These are phyloP conservation scores for Penicillium maclennaniae DNA, from an alignment of 495 filamentous ascomycete genomes.

Conservation along the genomic window DNA sequence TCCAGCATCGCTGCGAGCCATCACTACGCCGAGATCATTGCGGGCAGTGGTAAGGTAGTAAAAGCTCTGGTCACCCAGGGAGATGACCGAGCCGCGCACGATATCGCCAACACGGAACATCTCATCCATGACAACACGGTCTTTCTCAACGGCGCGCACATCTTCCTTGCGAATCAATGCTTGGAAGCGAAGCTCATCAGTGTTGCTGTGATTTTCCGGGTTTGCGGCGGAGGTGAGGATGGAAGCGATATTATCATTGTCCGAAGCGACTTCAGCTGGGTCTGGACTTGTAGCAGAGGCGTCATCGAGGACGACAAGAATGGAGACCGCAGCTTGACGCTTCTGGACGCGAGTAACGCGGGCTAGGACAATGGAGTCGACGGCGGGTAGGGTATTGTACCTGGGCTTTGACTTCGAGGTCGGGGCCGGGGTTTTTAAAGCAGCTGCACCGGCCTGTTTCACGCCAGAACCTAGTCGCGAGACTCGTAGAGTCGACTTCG, in stretches of 20 bases:
- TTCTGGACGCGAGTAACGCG: constrained; percentile 79
- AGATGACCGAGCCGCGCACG: constrained; percentile 84
- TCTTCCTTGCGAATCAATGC: constrained; percentile 72
- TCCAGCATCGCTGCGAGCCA: constrained; percentile 85
- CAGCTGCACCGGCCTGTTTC: neutral
- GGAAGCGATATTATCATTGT: constrained; percentile 50
- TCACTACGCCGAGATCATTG: constrained; percentile 90
- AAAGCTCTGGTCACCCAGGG: constrained; percentile 85
- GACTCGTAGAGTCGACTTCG: constrained; percentile 52
- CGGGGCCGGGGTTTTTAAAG: constrained; percentile 25
- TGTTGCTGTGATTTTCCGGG: constrained; percentile 43
- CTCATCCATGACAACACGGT: constrained; percentile 83
- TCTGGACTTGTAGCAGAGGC: constrained; percentile 34
- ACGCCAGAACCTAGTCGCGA: constrained; percentile 34
- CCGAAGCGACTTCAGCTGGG: constrained; percentile 33
- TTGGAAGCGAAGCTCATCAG: constrained; percentile 48
- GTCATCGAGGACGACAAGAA: constrained; percentile 69
- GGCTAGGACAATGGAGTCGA: constrained; percentile 76
- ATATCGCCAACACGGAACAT: constrained; percentile 93
- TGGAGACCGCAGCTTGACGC: constrained; percentile 75
- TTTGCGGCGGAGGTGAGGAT: constrained; percentile 42
- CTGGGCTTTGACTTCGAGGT: constrained; percentile 23
- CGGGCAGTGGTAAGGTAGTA: constrained; percentile 88
- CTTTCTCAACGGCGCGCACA: constrained; percentile 91
- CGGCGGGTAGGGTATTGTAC: constrained; percentile 72